Conservation (phyloP, 495 filamentous ascomycete species). For the Aspergillus baeticus region DNA sequence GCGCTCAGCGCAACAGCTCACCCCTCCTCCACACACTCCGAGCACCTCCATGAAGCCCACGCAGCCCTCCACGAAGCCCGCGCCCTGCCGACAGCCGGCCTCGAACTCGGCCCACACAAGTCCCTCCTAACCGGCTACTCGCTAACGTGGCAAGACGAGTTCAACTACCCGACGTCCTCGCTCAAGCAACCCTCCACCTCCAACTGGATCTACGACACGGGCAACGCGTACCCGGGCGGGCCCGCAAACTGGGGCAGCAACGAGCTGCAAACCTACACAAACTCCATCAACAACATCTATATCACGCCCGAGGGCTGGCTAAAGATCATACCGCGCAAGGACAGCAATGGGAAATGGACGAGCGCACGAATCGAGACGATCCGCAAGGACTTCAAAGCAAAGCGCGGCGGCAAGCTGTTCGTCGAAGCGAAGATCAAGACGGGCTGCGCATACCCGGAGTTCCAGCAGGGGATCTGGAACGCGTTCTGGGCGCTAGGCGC, state of each 20-base stretch:
- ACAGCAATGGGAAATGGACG: background rate
- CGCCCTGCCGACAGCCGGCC: constrained; percentile 1
- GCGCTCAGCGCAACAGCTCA: too few species aligned
- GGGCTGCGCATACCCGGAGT: background rate
- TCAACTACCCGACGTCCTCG: constrained; percentile 1
- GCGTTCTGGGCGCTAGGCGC: constrained; percentile 6
- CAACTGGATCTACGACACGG: constrained; percentile 9
- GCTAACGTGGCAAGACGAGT: constrained; percentile 15
- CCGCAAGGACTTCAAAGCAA: constrained; percentile 3
- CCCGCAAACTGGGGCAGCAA: constrained; percentile 6
- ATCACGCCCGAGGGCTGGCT: constrained; percentile 2
- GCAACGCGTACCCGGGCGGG: background rate
- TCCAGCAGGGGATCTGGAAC: constrained; percentile 5
- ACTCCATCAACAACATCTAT: background rate
- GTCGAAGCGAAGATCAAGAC: constrained; percentile 7
- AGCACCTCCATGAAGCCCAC: background rate
- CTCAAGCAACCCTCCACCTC: background rate
- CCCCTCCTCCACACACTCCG: background rate
- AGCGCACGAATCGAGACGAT: constrained; percentile 4
- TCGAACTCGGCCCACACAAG: constrained; percentile 8
- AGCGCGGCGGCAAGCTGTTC: constrained; percentile 11
- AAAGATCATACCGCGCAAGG: background rate
- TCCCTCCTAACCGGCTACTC: constrained; percentile 7
- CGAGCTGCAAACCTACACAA: constrained; percentile 7
- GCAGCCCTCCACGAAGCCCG: background rate